Percentiles rank a stretch among this genome's conserved stretches.
These are phyloP conservation scores for Micractinium conductrix DNA, from an alignment of 139 green algal species.

Conservation along the genomic window DNA sequence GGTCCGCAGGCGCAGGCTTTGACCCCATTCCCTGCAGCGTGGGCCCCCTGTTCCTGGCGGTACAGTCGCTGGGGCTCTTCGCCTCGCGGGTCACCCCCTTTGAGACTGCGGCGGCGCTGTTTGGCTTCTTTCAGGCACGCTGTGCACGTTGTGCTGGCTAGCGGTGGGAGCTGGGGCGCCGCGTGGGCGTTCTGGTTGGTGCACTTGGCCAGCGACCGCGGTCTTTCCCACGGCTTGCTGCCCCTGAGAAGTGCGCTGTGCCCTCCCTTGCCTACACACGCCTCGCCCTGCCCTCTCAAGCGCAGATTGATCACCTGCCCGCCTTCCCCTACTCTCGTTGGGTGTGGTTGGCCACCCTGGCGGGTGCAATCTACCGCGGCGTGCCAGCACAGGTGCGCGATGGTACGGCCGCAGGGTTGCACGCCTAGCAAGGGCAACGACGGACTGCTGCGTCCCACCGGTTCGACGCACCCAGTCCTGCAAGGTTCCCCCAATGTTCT, in stretches of 20 bases:
- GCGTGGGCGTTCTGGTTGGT: too few species aligned
- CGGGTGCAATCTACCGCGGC: background rate
- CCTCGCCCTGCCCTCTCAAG: too few species aligned
- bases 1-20: background rate
- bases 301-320: background rate
- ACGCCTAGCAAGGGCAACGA: background rate
- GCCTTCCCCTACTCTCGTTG: background rate
- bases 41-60: conserved; percentile 27
- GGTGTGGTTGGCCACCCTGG: conserved; percentile 24
- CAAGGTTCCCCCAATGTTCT: background rate
- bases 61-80: background rate
- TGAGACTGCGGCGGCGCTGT: background rate
- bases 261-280: too few species aligned
- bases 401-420: background rate
- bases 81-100: background rate
- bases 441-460: background rate
- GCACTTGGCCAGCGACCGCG: too few species aligned
- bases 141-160: too few species aligned
- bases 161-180: too few species aligned
- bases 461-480: background rate
- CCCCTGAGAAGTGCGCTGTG: too few species aligned
- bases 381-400: background rate
- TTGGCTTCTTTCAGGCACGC: conserved; percentile 35
- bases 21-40: background rate
- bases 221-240: too few species aligned